A percentile compares a stretch with the other conserved stretches of the same genome.
Evolutionary conservation across 176 grass and related monocot genomes (phyloP).

Genomic region (Aegilops umbellulata): DNA sequence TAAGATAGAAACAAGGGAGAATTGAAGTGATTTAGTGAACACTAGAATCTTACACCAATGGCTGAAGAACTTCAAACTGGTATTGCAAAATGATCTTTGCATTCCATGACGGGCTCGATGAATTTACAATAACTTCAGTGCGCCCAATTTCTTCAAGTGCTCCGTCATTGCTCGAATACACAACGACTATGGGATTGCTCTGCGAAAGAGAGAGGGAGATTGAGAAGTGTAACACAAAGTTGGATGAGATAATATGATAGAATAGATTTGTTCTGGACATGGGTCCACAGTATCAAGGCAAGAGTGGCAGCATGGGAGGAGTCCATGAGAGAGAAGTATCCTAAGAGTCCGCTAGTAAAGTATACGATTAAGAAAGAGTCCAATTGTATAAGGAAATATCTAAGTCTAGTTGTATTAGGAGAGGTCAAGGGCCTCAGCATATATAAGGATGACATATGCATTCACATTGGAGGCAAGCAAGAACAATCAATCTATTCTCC

Average conservation of each 20-base stretch:
- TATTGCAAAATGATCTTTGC: slow-evolving; percentile 76
- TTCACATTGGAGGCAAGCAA: not conserved
- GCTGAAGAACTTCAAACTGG: slow-evolving; percentile 92
- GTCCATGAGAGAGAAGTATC: not conserved
- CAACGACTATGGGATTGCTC: slow-evolving; percentile 76
- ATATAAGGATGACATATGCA: not conserved
- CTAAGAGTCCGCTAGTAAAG: not conserved
- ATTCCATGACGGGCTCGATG: slow-evolving; percentile 69
- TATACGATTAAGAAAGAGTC: not conserved
- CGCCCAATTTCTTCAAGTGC: slow-evolving; percentile 90
- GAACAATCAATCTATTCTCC: not conserved
- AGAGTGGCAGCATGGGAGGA: not conserved
- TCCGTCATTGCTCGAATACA: slow-evolving; percentile 73
- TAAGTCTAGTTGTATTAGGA: not conserved
- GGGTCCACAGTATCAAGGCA: not conserved
- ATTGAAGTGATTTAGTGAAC: slow-evolving; percentile 15
- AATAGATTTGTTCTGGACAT: not conserved
- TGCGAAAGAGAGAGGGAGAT: slow-evolving; percentile 26
- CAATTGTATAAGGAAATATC: not conserved
- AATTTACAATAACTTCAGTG: slow-evolving; percentile 89
- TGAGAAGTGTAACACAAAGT: slow-evolving; percentile 20
- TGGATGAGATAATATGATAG: not conserved
- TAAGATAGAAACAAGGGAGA: slow-evolving; percentile 16
- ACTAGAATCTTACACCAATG: slow-evolving; percentile 77
- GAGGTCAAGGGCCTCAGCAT: not conserved